Evolutionary conservation across 352 stramenopile species (phyloP).

Genomic region (Phytophthora parvispora): DNA sequence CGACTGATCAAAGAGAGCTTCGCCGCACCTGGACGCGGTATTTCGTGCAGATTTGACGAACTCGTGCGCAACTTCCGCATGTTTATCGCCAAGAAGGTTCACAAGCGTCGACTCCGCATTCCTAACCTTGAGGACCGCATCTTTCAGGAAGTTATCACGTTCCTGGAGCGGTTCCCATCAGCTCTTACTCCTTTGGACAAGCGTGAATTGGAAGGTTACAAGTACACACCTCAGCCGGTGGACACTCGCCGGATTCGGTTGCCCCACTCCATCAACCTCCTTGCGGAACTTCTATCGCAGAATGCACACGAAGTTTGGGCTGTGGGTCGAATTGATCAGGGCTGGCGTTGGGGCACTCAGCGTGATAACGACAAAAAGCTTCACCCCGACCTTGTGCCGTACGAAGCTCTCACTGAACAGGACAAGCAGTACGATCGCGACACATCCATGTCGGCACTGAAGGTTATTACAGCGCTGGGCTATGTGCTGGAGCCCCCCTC

Average conservation of each 20-base stretch:
- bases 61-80: conserved; percentile 86
- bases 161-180: conserved; percentile 80
- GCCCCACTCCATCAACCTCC: conserved; percentile 67
- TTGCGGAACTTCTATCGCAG: conserved; percentile 77
- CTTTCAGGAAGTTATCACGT: conserved; percentile 77
- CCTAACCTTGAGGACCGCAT: conserved; percentile 77
- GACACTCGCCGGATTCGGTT: conserved; percentile 74
- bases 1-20: conserved; percentile 74
- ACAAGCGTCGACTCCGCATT: conserved; percentile 64
- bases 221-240: conserved; percentile 76
- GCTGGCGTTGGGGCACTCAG: conserved; percentile 68
- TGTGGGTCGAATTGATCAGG: conserved; percentile 76
- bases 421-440: conserved; percentile 88
- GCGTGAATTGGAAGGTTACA: conserved; percentile 84
- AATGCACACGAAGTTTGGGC: conserved; percentile 87
- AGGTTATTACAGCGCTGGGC: conserved; percentile 80
- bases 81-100: conserved; percentile 84
- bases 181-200: conserved; percentile 76
- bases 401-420: conserved; percentile 78
- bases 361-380: conserved; percentile 79
- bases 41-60: conserved; percentile 84
- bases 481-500: conserved; percentile 73
- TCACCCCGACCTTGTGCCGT: conserved; percentile 77
- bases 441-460: conserved; percentile 82
- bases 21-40: conserved; percentile 64